phyloP scores from a whole-genome alignment of 2,329 filamentous ascomycete species.

The Trichoderma harzianum region DNA sequence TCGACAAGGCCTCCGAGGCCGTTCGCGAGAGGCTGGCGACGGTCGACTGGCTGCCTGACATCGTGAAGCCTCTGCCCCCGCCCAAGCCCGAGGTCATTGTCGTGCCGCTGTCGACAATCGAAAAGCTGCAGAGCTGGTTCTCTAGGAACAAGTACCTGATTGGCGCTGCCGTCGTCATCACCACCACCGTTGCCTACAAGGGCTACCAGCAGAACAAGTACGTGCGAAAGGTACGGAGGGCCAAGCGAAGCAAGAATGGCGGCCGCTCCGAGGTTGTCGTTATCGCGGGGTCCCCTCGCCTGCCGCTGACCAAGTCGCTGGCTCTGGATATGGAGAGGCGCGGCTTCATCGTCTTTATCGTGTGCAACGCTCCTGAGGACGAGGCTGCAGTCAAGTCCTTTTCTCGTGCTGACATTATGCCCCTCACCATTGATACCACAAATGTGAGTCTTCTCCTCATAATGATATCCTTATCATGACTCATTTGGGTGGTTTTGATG shows the following conservation, averaged over 20 bases:
- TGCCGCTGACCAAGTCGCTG: conserved; percentile 79
- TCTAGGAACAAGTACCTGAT: conserved; percentile 68
- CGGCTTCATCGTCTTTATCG: conserved; percentile 90
- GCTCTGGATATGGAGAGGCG: conserved; percentile 83
- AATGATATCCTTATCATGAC: not conserved
- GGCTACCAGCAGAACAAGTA: conserved; percentile 51
- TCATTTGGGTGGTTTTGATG: not conserved
- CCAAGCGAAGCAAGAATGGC: conserved; percentile 75
- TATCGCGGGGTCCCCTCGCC: conserved; percentile 80
- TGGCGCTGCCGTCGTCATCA: conserved; percentile 65
- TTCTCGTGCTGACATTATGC: conserved; percentile 75
- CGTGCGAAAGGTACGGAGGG: conserved; percentile 66
- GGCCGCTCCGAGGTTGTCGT: conserved; percentile 83
- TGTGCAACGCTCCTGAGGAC: conserved; percentile 81
- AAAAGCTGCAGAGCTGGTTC: conserved; percentile 68
- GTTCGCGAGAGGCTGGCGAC: conserved; percentile 68
- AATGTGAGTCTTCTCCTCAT: conserved; percentile 55
- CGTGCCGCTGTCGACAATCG: conserved; percentile 35
- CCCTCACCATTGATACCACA: conserved; percentile 78
- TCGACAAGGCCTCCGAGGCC: conserved; percentile 69
- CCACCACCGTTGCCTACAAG: conserved; percentile 61
- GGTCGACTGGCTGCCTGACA: conserved; percentile 69
- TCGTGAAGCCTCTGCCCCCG: conserved; percentile 58
- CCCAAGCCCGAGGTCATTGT: conserved; percentile 34
- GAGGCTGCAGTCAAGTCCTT: conserved; percentile 74